Evolutionary conservation across 2,329 filamentous ascomycete species (phyloP), one percentile per base, ranked within the genome.

Genomic region (Neurospora sp.): DNA sequence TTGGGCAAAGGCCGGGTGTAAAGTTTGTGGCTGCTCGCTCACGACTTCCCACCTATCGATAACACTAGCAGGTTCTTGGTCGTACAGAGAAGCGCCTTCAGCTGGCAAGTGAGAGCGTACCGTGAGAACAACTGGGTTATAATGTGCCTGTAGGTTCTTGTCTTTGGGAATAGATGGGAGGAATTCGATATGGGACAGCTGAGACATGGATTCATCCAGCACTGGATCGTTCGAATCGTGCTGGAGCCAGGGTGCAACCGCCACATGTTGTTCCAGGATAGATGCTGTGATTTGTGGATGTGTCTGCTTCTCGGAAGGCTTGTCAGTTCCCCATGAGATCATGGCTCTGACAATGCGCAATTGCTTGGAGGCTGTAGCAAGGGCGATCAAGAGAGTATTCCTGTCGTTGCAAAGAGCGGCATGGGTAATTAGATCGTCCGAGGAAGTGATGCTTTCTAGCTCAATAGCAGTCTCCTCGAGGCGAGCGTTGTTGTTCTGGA

Each of bases 11-110:
- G 90, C 91, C 1, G 89, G 81, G 77, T 96, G 91, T 8, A 96
- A 81, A 10, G 82, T 84, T 72, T 90, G 88, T n/a, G 85, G 81
- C 66, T 87, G 84, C 39, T 91, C 88, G 39, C 86, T 84, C 10
- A 95, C 78, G 15, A 97, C 82, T 74, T 96, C 90, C 95, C 95
- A 98, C 72, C 91, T 87, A 72, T 93, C 89, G 72, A 98, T 84
- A 52, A 94, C 86, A 74, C 90, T 97, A 74, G 91, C 88, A 0
- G 87, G 82, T 39, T 89, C 87, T 73, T 89, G 88, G 57, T 86
- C 84, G 68, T 86, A 89, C 38, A 89, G 84, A 38, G 84, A 84
- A 73, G 82, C 83, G 15, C 52, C 52, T 69, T 83, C 81, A 72
- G 80, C 80, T 69, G 84, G 85, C 68, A 85, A 79, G 75, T 86